Conservation (phyloP, 768 basidiomycete species). For the Psilocybe sp. region DNA sequence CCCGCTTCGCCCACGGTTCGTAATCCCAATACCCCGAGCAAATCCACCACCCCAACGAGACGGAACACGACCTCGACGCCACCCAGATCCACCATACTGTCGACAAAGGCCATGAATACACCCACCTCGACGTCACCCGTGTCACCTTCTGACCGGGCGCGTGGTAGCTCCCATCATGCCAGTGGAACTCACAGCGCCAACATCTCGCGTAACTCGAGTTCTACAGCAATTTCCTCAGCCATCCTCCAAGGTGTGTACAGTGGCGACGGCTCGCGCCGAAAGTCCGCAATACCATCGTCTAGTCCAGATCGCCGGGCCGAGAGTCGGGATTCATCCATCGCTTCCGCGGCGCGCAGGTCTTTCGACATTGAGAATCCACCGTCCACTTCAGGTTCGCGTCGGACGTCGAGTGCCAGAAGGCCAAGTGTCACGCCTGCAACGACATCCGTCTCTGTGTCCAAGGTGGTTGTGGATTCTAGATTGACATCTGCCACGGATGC, state of each 20-base stretch:
- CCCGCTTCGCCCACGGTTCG: no score
- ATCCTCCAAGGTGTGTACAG: conserved; percentile 41
- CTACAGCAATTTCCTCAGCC: conserved; percentile 39
- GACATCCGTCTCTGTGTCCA: conserved; percentile 37
- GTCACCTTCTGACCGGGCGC: conserved; percentile 15
- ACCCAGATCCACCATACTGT: conserved; percentile 31
- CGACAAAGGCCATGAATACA: conserved; percentile 31
- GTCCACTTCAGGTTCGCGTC: conserved; percentile 33
- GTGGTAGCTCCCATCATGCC: conserved; percentile 56
- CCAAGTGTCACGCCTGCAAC: conserved; percentile 41
- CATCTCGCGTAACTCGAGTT: conserved; percentile 38
- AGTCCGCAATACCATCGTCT: conserved; percentile 26
- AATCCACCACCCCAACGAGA: conserved; percentile 24
- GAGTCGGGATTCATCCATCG: conserved; percentile 50
- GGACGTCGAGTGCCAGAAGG: conserved; percentile 40
- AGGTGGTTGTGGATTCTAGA: conserved; percentile 30
- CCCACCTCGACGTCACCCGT: conserved; percentile 17
- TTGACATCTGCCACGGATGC: conserved; percentile 23
- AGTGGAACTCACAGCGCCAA: conserved; percentile 34
- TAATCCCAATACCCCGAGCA: neutral
- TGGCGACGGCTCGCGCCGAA: conserved; percentile 50
- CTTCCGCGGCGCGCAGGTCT: conserved; percentile 61
- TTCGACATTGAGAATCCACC: conserved; percentile 51
- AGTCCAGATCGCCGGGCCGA: conserved; percentile 43
- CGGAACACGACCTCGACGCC: conserved; percentile 29